Conservation (phyloP, 1,284 basidiomycete genomes). For the Puccinia coronata region DNA sequence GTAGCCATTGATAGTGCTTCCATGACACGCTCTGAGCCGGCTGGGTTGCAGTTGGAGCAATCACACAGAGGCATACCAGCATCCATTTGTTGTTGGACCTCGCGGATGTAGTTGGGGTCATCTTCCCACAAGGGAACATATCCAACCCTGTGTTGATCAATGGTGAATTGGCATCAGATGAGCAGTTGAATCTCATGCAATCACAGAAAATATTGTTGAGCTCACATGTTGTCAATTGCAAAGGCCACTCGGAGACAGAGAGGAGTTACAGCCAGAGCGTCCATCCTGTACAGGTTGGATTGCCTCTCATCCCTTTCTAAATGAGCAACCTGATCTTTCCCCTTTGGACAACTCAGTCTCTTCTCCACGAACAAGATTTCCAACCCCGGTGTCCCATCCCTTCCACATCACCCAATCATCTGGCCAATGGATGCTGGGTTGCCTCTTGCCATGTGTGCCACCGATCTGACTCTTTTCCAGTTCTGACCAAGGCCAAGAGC, state of each 20-base stretch:
- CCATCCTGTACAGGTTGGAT: not conserved
- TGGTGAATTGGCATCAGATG: too few species aligned
- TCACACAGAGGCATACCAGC: not conserved
- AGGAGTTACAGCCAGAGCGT: not conserved
- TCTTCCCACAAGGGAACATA: not conserved
- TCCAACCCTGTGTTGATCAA: not conserved
- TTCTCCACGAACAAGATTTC: constrained; percentile 16
- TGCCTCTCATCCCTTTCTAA: not conserved
- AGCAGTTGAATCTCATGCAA: not conserved
- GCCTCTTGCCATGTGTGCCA: not conserved
- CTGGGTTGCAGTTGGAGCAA: not conserved
- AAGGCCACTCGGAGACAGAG: not conserved
- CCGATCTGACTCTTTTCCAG: not conserved
- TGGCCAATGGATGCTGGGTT: constrained; percentile 3
- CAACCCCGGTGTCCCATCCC: not conserved
- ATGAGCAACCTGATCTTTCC: not conserved
- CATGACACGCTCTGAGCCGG: not conserved
- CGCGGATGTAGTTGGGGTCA: not conserved
- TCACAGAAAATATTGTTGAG: too few species aligned
- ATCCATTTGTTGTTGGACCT: not conserved
- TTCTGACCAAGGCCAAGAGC: constrained; percentile 12
- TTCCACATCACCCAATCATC: not conserved
- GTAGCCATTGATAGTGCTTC: not conserved
- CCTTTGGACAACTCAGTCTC: not conserved
- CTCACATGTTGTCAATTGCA: not conserved